Conservation (phyloP, 345 rosid genomes). For the Sisymbrium altissimum region DNA sequence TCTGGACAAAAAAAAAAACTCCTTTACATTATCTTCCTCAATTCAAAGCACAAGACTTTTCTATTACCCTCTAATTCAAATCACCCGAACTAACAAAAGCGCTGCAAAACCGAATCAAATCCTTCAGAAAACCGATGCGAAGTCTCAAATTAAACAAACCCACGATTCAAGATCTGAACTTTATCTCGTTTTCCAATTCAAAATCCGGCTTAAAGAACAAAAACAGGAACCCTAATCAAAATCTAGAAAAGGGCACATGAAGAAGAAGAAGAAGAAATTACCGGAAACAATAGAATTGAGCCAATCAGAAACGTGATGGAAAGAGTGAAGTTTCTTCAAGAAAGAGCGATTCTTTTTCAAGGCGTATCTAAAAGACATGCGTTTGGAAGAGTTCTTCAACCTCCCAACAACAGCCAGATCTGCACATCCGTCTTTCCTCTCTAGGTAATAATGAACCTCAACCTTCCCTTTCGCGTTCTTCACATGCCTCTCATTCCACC, state of each 20-base stretch:
- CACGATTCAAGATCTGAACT: constrained; percentile 10
- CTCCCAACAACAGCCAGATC: constrained; percentile 77
- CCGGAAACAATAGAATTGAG: constrained; percentile 68
- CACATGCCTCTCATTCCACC: constrained; percentile 69
- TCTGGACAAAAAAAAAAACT: background rate
- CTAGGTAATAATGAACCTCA: constrained; percentile 63
- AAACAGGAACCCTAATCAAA: background rate
- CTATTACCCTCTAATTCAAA: background rate
- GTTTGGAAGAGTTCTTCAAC: constrained; percentile 48
- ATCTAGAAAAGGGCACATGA: background rate
- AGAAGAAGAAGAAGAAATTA: constrained; percentile 18
- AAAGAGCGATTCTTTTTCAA: constrained; percentile 36
- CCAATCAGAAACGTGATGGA: constrained; percentile 61
- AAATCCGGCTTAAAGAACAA: background rate
- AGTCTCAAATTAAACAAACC: background rate
- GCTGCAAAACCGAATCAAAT: background rate
- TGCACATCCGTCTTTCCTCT: constrained; percentile 47
- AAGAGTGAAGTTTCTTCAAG: constrained; percentile 44
- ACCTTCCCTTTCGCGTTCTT: constrained; percentile 49
- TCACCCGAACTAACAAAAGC: background rate
- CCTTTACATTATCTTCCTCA: background rate
- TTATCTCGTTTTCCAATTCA: background rate
- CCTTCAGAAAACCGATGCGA: background rate
- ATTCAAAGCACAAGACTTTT: background rate
- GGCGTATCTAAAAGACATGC: constrained; percentile 50